phyloP scores from a whole-genome alignment of 371 early-diverging fungal genomes.

The Actinomortierella wolfii region DNA sequence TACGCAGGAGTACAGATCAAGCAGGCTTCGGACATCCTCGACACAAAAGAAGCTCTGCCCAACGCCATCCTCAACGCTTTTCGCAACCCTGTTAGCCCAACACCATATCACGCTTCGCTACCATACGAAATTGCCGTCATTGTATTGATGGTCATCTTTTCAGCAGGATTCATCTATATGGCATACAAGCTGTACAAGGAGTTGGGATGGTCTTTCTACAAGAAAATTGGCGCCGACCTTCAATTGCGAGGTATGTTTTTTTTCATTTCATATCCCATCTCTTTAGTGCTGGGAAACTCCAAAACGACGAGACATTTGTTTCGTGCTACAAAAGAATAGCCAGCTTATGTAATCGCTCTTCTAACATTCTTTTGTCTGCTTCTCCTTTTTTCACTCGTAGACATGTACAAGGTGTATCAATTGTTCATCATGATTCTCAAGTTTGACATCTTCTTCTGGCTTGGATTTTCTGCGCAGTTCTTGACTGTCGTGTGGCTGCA shows the following conservation, averaged over 20 bases:
- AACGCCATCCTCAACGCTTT: conserved; percentile 21
- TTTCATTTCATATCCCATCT: neutral
- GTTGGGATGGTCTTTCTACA: conserved; percentile 96
- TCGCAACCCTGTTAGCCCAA: conserved; percentile 3
- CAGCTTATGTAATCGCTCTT: neutral
- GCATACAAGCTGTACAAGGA: conserved; percentile 75
- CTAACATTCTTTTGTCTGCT: neutral
- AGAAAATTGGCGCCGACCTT: conserved; percentile 93
- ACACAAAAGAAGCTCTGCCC: conserved; percentile 15
- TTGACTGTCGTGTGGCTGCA: conserved; percentile 71
- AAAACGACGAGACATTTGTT: too few species aligned
- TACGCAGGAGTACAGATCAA: conserved; percentile 50
- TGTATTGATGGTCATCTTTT: conserved; percentile 37
- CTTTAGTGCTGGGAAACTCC: neutral
- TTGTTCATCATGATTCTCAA: conserved; percentile 91
- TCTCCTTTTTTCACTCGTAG: conserved; percentile 28
- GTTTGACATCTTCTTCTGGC: conserved; percentile 86
- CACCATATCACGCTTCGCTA: conserved; percentile 39
- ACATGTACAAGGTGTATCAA: conserved; percentile 87
- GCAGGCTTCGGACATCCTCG: conserved; percentile 38
- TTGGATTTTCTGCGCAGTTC: conserved; percentile 87
- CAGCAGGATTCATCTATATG: conserved; percentile 43
- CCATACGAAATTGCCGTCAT: conserved; percentile 45
- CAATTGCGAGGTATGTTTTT: conserved; percentile 73
- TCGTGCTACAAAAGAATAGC: too few species aligned